Evolutionary conservation across 768 basidiomycete genomes (phyloP), one percentile per base, ranked within the genome.

Genomic region (Boletus pseudo-olivaceus): DNA sequence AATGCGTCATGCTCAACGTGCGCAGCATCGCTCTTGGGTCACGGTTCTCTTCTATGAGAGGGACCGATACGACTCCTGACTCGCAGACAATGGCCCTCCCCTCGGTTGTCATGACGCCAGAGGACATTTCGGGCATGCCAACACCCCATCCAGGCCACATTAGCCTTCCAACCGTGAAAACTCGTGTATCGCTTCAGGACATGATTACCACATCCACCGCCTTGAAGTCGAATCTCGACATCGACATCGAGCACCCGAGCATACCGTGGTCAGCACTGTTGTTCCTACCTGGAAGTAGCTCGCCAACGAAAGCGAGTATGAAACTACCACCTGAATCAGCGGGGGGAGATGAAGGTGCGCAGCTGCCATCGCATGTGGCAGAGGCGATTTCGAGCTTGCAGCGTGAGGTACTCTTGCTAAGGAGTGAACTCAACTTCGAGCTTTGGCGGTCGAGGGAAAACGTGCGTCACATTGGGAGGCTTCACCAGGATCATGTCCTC

Each of bases 391-490:
- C 84, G 14, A 77, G 74, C 7, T 73, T 94, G 54, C 92, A 94
- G 67, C 77, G 87, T 41, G 89, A 93, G 63, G 77, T 88, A 2
- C 68, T 92, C 3, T 69, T 92, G 29, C 74, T 93, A 29, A 78
- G 87, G 46, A 90, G 84, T 64, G 90, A 93, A 59, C 81, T 93
- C 39, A 90, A 91, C 65, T 90, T 93, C 56, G 88, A 93, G 72
- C 75, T 86, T 26, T 94, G 90, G 88, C 73, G 88, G 39, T 84
- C 88, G 53, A 78, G 88, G 58, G 85, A 92, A 69, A 90, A 91
- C 54, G 79, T 87, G 48, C 82, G 84, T 65, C 89, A 93, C 63
- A 87, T 94, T 47, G 88, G 86, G n/a, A 79, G 85, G 38, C 72
- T 93, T 40, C 87, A 90, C 62, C 80, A 86, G 58, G 85, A 90